Evolutionary conservation across 495 filamentous ascomycete species (phyloP).

Genomic region (Podospora tetraspora): DNA sequence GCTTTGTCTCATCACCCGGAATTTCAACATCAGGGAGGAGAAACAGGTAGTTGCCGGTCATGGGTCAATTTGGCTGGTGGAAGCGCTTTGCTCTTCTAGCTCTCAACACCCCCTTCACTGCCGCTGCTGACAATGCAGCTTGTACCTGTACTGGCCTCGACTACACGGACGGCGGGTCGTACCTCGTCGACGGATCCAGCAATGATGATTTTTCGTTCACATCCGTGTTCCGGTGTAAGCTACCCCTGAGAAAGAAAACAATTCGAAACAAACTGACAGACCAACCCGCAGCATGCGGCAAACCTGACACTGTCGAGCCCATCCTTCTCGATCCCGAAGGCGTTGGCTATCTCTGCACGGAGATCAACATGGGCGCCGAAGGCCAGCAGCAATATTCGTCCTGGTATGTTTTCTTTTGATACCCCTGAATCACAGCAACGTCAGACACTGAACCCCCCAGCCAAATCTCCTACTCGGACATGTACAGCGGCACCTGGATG

Average conservation of each 20-base stretch:
- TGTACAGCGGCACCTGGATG: slow-evolving; percentile 21
- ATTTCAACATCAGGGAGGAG: not conserved
- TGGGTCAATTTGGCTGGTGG: slow-evolving; percentile 8
- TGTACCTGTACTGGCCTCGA: slow-evolving; percentile 26
- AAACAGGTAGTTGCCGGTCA: not conserved
- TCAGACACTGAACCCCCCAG: not conserved
- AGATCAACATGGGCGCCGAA: slow-evolving; percentile 13
- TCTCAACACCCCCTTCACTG: not conserved
- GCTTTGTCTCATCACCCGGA: not conserved
- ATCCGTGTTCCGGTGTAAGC: slow-evolving; percentile 20
- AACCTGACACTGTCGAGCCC: slow-evolving; percentile 17
- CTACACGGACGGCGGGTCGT: slow-evolving; percentile 27
- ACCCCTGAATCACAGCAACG: not conserved
- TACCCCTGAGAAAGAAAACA: not conserved
- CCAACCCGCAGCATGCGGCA: slow-evolving; percentile 10
- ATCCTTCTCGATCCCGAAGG: slow-evolving; percentile 21
- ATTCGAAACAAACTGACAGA: not conserved
- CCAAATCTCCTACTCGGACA: slow-evolving; percentile 16
- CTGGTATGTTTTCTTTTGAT: slow-evolving; percentile 6
- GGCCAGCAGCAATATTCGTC: slow-evolving; percentile 20
- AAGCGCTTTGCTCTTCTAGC: slow-evolving; percentile 4
- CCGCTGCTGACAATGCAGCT: not conserved
- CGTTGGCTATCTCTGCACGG: slow-evolving; percentile 17
- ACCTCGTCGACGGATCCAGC: slow-evolving; percentile 23
- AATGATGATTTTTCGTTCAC: slow-evolving; percentile 20